phyloP scores from a whole-genome alignment of 345 rosid genomes.

The Nephelium lappaceum region DNA sequence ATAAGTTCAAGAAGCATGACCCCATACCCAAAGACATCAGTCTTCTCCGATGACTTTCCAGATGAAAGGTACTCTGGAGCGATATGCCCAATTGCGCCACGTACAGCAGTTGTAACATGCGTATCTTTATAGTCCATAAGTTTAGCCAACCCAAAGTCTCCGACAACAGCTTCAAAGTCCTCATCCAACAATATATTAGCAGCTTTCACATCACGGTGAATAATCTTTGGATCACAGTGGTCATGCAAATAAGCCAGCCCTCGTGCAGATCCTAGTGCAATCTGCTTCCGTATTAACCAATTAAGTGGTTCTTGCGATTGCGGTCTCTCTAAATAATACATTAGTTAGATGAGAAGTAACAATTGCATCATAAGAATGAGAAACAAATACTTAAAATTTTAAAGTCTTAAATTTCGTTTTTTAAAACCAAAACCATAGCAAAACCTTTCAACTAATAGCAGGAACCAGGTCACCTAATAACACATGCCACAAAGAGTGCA shows the following conservation, averaged over 20 bases:
- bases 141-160: constrained; percentile 94
- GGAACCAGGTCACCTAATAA: neutral
- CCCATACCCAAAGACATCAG: constrained; percentile 98
- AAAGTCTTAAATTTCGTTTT: neutral
- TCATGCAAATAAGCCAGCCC: constrained; percentile 94
- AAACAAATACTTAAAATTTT: neutral
- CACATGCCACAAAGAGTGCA: neutral
- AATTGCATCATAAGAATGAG: constrained; percentile 1
- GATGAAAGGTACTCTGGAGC: constrained; percentile 96
- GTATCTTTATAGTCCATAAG: constrained; percentile 92
- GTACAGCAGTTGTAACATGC: constrained; percentile 95
- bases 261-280: constrained; percentile 85
- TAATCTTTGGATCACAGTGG: constrained; percentile 92
- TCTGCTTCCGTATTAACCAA: constrained; percentile 73
- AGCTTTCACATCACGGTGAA: constrained; percentile 96
- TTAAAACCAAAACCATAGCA: neutral
- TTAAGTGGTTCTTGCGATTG: constrained; percentile 55
- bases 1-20: constrained; percentile 98
- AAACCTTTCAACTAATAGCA: neutral
- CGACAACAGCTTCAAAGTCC: constrained; percentile 94
- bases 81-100: constrained; percentile 97
- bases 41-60: constrained; percentile 91
- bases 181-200: constrained; percentile 93
- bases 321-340: constrained; percentile 51
- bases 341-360: constrained; percentile 12